A percentile compares a stretch with the other conserved stretches of the same genome.
phyloP scores from a whole-genome alignment of 1,284 basidiomycete species.

The Malassezia vespertilionis region DNA sequence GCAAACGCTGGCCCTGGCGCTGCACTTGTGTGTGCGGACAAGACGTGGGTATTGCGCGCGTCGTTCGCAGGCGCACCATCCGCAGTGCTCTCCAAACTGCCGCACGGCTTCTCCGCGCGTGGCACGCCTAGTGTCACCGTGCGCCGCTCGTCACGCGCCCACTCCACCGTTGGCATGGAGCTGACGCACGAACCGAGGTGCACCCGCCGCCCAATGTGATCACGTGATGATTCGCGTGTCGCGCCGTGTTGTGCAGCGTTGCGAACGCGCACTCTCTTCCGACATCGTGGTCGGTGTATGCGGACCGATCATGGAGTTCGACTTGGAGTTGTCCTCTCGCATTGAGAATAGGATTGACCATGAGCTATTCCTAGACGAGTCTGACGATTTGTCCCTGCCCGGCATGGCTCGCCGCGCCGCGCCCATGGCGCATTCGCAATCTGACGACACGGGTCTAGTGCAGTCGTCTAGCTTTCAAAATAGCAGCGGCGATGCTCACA shows the following conservation, averaged over 20 bases:
- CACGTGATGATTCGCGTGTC: constrained; percentile 12
- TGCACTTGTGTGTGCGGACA: no score
- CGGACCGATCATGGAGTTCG: constrained; percentile 9
- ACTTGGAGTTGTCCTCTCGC: constrained; percentile 12
- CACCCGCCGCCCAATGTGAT: no score
- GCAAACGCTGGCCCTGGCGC: no score
- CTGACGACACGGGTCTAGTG: no score
- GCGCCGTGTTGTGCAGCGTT: constrained; percentile 2
- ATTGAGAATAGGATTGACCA: constrained; percentile 16
- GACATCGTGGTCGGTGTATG: not conserved
- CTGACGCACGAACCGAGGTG: no score
- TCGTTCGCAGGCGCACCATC: no score
- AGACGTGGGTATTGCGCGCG: no score
- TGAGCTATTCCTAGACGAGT: constrained; percentile 12
- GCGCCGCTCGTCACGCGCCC: no score
- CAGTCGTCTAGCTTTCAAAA: not conserved
- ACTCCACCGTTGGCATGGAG: no score
- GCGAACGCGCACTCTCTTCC: not conserved
- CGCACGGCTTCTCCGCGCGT: no score
- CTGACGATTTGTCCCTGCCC: constrained; percentile 12
- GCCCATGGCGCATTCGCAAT: not conserved
- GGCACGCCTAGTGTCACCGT: no score
- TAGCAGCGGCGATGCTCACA: not conserved
- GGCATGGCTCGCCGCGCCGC: constrained; percentile 10
- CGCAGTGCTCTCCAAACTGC: no score